phyloP scores from a whole-genome alignment of 176 grass and related monocot species.

The Oryza coarctata region DNA sequence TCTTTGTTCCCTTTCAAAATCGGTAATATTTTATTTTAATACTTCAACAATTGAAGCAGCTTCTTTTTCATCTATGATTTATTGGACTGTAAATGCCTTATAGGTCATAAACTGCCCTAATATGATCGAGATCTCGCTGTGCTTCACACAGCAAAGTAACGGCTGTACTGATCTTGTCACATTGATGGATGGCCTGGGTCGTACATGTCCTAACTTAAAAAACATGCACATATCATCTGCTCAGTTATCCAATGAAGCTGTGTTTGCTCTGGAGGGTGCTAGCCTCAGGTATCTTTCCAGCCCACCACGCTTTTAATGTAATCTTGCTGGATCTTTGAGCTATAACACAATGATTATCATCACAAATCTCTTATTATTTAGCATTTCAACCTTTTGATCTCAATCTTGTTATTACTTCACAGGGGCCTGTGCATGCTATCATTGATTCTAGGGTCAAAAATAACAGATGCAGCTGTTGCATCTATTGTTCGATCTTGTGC shows the following conservation, averaged over 20 bases:
- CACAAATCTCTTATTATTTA: not conserved
- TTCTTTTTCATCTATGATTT: constrained; percentile 25
- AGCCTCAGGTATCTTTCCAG: constrained; percentile 69
- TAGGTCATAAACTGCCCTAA: constrained; percentile 85
- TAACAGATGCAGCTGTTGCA: constrained; percentile 89
- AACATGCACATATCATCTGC: constrained; percentile 77
- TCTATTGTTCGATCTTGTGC: constrained; percentile 71
- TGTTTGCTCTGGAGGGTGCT: constrained; percentile 76
- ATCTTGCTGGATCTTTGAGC: not conserved
- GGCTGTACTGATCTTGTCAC: constrained; percentile 69
- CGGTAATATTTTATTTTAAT: constrained; percentile 47
- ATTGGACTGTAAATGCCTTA: constrained; percentile 28
- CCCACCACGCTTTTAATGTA: not conserved
- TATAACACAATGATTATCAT: constrained; percentile 5
- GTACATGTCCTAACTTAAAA: constrained; percentile 67
- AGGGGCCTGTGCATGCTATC: constrained; percentile 88
- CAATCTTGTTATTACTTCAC: constrained; percentile 34
- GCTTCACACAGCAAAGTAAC: constrained; percentile 68
- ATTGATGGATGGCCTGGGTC: constrained; percentile 75
- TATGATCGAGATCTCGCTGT: constrained; percentile 79
- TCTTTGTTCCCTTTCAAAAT: constrained; percentile 75
- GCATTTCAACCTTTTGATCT: constrained; percentile 5
- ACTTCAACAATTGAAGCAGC: not conserved
- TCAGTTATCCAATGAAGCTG: constrained; percentile 79
- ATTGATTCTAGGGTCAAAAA: constrained; percentile 82